Evolutionary conservation across 257 asterid genomes (phyloP).

Genomic region (Paraleonurus japonicus): DNA sequence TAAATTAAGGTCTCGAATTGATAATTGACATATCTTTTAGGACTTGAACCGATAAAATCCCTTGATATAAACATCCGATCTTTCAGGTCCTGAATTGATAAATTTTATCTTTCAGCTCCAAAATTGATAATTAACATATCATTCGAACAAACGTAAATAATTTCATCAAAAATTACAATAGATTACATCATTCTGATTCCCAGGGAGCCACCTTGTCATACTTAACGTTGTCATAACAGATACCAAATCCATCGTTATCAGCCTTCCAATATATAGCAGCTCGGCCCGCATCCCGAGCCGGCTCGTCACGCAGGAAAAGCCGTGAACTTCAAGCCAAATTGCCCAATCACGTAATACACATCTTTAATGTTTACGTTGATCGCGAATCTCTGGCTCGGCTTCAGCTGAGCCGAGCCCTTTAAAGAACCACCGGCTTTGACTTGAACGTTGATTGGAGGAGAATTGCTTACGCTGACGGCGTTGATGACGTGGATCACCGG

Average conservation of each 20-base stretch:
- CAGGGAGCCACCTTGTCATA: background rate
- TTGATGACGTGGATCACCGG: background rate
- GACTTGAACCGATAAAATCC: too few relatives aligned
- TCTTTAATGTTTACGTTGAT: background rate
- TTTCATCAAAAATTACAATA: too few relatives aligned
- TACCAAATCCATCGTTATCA: constrained; percentile 11
- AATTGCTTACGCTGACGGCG: background rate
- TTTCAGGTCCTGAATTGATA: too few relatives aligned
- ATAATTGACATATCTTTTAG: too few relatives aligned
- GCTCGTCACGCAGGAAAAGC: constrained; percentile 19
- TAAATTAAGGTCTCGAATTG: too few relatives aligned
- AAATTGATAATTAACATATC: too few relatives aligned
- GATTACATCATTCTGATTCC: constrained; percentile 17
- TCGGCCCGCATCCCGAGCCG: constrained; percentile 13
- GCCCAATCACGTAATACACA: background rate
- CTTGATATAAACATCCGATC: too few relatives aligned
- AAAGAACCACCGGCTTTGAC: background rate
- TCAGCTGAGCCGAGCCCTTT: background rate
- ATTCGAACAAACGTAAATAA: too few relatives aligned
- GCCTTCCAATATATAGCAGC: constrained; percentile 21
- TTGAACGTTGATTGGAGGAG: background rate
- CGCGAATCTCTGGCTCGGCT: background rate
- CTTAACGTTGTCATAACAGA: background rate
- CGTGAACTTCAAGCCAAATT: background rate
- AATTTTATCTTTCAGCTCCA: too few relatives aligned